phyloP scores from a whole-genome alignment of 176 grass and related monocot species.

The Bromus sterilis region DNA sequence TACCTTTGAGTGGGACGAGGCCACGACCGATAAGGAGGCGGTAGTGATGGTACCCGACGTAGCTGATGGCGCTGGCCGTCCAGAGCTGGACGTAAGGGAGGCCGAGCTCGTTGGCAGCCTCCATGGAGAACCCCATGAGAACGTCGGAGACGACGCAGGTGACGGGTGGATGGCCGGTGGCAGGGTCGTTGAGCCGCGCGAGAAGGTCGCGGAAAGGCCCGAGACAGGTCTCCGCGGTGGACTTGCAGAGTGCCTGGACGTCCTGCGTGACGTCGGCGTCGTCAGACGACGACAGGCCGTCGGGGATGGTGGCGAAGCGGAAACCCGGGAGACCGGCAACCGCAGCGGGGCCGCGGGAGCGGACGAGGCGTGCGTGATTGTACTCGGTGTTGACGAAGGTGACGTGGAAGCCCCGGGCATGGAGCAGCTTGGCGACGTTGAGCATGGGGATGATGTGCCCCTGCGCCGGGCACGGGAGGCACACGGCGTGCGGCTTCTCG shows the following conservation, averaged over 20 bases:
- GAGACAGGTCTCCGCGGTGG: conserved; percentile 40
- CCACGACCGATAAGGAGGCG: conserved; percentile 37
- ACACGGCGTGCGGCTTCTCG: conserved; percentile 52
- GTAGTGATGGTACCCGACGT: conserved; percentile 50
- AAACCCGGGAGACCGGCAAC: conserved; percentile 41
- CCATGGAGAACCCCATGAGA: conserved; percentile 67
- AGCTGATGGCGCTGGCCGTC: conserved; percentile 64
- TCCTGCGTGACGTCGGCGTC: conserved; percentile 67
- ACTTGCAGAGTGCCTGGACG: conserved; percentile 48
- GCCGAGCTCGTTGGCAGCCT: conserved; percentile 40
- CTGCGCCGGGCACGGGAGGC: no score
- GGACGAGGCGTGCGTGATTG: conserved; percentile 54
- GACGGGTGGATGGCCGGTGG: conserved; percentile 23
- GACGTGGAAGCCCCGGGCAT: conserved; percentile 51
- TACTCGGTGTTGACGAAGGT: conserved; percentile 56
- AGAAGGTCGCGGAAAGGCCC: conserved; percentile 55
- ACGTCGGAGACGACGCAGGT: conserved; percentile 66
- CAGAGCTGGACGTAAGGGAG: conserved; percentile 63
- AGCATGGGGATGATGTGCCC: no score
- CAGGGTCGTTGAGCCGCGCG: conserved; percentile 31
- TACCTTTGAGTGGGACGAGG: conserved; percentile 54
- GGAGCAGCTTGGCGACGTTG: conserved; percentile 66
- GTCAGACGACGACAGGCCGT: conserved; percentile 41
- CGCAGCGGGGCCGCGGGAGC: conserved; percentile 15
- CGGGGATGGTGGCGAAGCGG: conserved; percentile 53